Evolutionary conservation across 179 eudicot species (phyloP), one percentile per base, ranked within the genome.

Genomic region (Nepenthes alata): DNA sequence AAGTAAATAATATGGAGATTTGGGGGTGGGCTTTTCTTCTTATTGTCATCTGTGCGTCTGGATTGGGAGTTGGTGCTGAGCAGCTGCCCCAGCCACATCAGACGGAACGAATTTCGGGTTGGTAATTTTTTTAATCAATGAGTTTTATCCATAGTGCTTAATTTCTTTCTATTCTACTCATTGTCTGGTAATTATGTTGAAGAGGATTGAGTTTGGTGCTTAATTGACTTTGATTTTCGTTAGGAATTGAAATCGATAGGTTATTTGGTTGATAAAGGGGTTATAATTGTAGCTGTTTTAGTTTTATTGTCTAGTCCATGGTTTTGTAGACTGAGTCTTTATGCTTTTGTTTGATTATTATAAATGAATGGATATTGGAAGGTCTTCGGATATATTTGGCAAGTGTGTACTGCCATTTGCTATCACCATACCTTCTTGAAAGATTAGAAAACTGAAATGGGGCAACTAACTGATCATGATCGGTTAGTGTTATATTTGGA

Each of bases 31-130:
- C 35, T 67, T 71, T 75, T 8, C 7, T 64, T 71, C 3, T 71
- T n/a, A 7, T 71, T 55, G 53, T 52, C 36, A n/a, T 63, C 9
- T 37, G 7, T 67, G 57, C 41, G 11, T 60, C 67, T 50, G 52
- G 9, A 0, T 13, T 67, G 35, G 44, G 3, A n/a, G 47, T 71
- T 49, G 61, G 67, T 65, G 75, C 72, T 44, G 73, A 75, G 63
- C 45, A 41, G 45, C 45, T 41, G 6, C 8, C 45, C 45, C 66
- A 60, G 6, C 47, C 66, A 59, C 79, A 51, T n/a, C 72, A 45
- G 0, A 71, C 79, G 62, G 79, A 75, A 57, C 75, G 79, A 36
- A 75, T 75, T 75, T 75, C 79, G 59, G 79, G 78, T 75, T 11
- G 25, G 25, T 25, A 25, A 25, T 25, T 51, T 37, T 60, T 55